phyloP scores from a whole-genome alignment of 371 early-diverging fungal species.

The Apophysomyces sp. region DNA sequence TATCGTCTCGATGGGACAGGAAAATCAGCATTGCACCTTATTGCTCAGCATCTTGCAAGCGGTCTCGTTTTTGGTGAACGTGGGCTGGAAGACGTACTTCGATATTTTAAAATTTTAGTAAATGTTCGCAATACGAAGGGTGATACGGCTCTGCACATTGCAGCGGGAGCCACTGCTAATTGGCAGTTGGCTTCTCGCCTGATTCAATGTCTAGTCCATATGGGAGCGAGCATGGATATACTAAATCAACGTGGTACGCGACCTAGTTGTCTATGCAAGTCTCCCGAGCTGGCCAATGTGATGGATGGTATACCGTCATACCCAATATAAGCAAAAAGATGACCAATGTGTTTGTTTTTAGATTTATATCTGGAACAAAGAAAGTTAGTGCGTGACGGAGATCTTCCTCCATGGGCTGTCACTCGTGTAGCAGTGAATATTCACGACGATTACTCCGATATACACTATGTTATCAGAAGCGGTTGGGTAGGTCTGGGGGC shows the following conservation, averaged over 20 bases:
- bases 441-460: conserved; percentile 20
- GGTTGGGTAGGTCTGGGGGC: conserved; percentile 23
- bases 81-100: conserved; percentile 9
- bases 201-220: conserved; percentile 20
- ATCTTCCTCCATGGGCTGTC: conserved; percentile 18
- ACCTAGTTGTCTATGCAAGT: conserved; percentile 37
- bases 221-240: conserved; percentile 28
- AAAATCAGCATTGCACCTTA: conserved; percentile 20
- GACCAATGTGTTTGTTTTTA: not conserved
- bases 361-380: not conserved
- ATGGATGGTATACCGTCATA: conserved; percentile 35
- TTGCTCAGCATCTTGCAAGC: conserved; percentile 4
- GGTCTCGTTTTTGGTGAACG: conserved; percentile 8
- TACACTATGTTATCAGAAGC: conserved; percentile 41
- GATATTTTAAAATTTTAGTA: conserved; percentile 1
- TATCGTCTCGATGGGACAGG: conserved; percentile 19
- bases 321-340: not conserved
- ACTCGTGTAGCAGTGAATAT: conserved; percentile 33
- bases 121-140: conserved; percentile 33
- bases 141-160: conserved; percentile 47
- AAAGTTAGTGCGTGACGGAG: not conserved
- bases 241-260: conserved; percentile 36
- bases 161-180: conserved; percentile 5
- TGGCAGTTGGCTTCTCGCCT: not conserved
- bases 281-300: conserved; percentile 20